Base-by-base conservation (phyloP, 345 rosid genomes). In the Lepidium aucheri region DNA sequence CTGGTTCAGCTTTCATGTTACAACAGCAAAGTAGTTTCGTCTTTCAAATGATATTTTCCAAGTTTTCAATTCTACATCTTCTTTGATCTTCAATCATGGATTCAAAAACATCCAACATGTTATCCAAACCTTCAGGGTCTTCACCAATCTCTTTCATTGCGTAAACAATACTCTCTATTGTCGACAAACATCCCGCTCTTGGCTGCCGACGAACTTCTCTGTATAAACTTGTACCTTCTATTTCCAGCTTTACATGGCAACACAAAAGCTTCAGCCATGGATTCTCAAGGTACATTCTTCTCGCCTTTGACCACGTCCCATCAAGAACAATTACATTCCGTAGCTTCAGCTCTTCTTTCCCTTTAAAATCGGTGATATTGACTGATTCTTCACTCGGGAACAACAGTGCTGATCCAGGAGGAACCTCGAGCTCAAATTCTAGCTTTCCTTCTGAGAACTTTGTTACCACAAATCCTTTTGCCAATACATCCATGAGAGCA, bases 271-370 rank as follows among this genome's bases (percentile, higher is more conserved):
- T 87, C 76, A 92, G 75, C 98, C 98, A 89, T 12, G 95, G 96
- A 54, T 87, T 84, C 82, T 92, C 98, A 4, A 76, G 72, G 67
- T 86, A 89, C 75, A 89, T 78, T 54, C 93, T 83, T 68, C 74
- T 83, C 0, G 95, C 98, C 80, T 92, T 92, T 0, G 84, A 62
- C 98, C 93, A 89, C 0, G 96, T 92, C 62, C 95, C 98, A 44
- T 92, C 96, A 53, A 92, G 77, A 61, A 86, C 95, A 47, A 92
- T 81, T 82, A 92, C 79, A 62, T 83, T 89, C 79, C 72, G 83
- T 47, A 82, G 79, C 57, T 82, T 69, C 9, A 60, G 7, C 61
- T 38, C 61, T 13, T 74, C 69, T 73, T 69, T 76, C 28, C 55
- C 82, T 65, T 69, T 60, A 38, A 89, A 76, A 40, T 76, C 86